Percentiles rank a stretch among this genome's conserved stretches.
These are phyloP conservation scores for Setaria italica DNA, from an alignment of 202 grass and related monocot species.

Conservation along the genomic window DNA sequence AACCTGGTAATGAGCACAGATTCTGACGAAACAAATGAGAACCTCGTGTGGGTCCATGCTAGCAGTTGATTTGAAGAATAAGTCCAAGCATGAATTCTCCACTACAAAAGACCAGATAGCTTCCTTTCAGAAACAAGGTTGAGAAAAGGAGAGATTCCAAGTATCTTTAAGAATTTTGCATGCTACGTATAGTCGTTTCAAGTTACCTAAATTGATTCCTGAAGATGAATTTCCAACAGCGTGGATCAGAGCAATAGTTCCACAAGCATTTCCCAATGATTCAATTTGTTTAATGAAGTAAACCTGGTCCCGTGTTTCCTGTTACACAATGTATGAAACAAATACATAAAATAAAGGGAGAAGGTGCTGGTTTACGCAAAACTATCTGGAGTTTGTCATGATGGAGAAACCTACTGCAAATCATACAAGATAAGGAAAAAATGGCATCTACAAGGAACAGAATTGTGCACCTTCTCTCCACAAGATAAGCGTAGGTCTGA, in stretches of 20 bases:
- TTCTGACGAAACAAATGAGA: background rate
- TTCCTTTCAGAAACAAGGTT: background rate
- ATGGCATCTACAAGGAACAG: background rate
- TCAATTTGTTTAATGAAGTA: constrained; percentile 66
- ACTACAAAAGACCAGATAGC: constrained; percentile 32
- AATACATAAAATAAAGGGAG: background rate
- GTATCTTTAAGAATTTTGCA: background rate
- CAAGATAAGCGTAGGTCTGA: constrained; percentile 8
- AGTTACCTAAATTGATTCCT: constrained; percentile 49
- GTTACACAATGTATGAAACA: constrained; percentile 5
- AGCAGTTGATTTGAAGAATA: constrained; percentile 59
- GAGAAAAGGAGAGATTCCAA: background rate
- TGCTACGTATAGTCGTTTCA: background rate
- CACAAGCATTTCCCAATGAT: constrained; percentile 72
- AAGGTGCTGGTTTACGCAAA: background rate
- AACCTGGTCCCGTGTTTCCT: constrained; percentile 40
- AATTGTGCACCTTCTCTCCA: constrained; percentile 39
- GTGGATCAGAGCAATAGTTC: constrained; percentile 66
- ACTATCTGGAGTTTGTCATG: constrained; percentile 2
- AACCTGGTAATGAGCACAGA: background rate
- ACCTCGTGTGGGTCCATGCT: constrained; percentile 56
- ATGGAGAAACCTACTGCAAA: background rate
- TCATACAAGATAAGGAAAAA: background rate
- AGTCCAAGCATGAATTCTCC: constrained; percentile 58
- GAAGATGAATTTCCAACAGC: constrained; percentile 58